Evolutionary conservation across 2,329 filamentous ascomycete species (phyloP), one percentile per base, ranked within the genome.

Genomic region (Pestalotiopsis sp.): DNA sequence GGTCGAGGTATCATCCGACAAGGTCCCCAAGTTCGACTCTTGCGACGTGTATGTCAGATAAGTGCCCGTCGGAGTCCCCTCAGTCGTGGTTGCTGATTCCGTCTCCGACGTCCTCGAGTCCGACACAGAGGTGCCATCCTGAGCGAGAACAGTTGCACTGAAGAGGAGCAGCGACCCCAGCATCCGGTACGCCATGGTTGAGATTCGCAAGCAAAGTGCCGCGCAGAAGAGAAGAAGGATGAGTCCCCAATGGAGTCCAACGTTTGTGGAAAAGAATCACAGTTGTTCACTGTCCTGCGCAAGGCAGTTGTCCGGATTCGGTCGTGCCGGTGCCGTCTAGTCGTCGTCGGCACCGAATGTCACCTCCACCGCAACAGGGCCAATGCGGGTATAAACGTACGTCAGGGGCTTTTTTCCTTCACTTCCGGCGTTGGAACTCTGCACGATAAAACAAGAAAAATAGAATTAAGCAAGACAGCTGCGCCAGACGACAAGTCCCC

Each of bases 21-120:
- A 69, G 3, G 74, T 72, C 4, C 71, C 76, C 14, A 76, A 64
- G 58, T 70, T 61, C 4, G 85, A 85, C 71, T 82, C 78, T 62
- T 82, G 82, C 31, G 82, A 81, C 23, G 78, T 77, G 68, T 79
- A 82, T 12, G 83, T 82, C 58, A 81, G 77, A 73, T 87, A 86
- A n/a, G 81, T 75, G 12, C 80, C 81, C 1, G 83, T 82, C 12
- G 85, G 81, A 63, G 80, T 81, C n/a, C 75, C 75, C 66, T 81
- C 75, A 31, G 69, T 76, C 27, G 72, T 61, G 6, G 71, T 71
- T 14, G 73, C 72, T 62, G 80, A 80, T 56, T 75, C 23, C 5
- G 56, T 80, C 58, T 79, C 71, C n/a, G 79, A 77, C n/a, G 81
- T 80, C 36, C 83, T 74, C 25, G 73, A 74, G 58, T 78, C 76